Evolutionary conservation across 306 rosid genomes (phyloP).

Genomic region (Pyrus pyrifolia): DNA sequence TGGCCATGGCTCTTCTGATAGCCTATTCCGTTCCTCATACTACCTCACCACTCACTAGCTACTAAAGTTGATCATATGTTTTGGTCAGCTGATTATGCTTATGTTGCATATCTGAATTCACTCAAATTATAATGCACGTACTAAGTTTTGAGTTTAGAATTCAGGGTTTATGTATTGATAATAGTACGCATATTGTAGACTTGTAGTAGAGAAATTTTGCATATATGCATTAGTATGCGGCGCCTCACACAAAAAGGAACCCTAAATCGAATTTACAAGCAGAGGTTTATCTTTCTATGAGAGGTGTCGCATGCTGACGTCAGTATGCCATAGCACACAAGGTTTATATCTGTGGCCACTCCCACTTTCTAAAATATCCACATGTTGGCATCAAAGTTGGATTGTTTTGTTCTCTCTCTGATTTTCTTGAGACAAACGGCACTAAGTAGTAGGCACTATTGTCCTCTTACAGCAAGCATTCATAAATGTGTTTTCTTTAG

Average conservation of each 20-base stretch:
- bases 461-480: slow-evolving; percentile 1
- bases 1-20: slow-evolving; percentile 5
- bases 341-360: not conserved
- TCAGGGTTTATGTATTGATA: too few relatives aligned
- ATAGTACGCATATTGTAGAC: not conserved
- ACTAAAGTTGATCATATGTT: not conserved
- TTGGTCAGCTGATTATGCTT: not conserved
- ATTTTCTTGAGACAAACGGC: not conserved
- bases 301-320: too few relatives aligned
- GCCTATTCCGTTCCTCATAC: not conserved
- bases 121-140: too few relatives aligned
- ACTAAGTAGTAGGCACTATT: not conserved
- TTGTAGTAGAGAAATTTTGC: not conserved
- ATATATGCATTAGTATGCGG: not conserved
- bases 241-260: not conserved
- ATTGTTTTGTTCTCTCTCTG: not conserved
- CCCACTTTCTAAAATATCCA: not conserved
- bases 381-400: not conserved
- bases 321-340: not conserved
- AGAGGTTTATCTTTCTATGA: too few relatives aligned
- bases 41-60: not conserved
- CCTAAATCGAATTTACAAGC: too few relatives aligned
- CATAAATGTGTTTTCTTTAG: not conserved
- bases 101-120: not conserved
- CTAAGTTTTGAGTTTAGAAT: not conserved